Conservation (phyloP, 371 early-diverging fungal genomes). For the Phascolomyces articulosus region DNA sequence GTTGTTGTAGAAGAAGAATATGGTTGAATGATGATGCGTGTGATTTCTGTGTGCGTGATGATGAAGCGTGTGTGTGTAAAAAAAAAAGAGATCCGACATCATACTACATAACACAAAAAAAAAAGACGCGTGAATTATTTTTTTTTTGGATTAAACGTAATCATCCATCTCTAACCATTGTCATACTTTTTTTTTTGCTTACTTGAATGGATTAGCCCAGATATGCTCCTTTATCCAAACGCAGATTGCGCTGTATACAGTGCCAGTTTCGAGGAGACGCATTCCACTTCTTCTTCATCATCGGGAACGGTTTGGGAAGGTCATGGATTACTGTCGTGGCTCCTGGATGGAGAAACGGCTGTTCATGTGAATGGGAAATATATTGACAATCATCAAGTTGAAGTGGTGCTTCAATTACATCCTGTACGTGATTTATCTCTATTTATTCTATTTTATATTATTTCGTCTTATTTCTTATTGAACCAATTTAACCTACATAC, state of each 20-base stretch:
- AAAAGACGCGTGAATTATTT: constrained; percentile 15
- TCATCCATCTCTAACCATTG: too few relatives aligned
- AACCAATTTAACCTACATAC: too few relatives aligned
- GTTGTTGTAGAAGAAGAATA: too few relatives aligned
- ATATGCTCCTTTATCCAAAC: constrained; percentile 42
- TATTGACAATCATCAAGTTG: constrained; percentile 19
- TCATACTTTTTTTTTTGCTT: neutral
- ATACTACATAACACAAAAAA: too few relatives aligned
- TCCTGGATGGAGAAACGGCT: constrained; percentile 29
- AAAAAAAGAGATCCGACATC: too few relatives aligned
- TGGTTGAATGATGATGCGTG: too few relatives aligned
- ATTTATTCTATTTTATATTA: neutral
- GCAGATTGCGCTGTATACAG: constrained; percentile 51
- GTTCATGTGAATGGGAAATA: constrained; percentile 14
- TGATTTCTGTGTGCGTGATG: too few relatives aligned
- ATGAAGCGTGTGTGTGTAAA: too few relatives aligned
- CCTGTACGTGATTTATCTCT: constrained; percentile 30
- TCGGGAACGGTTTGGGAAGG: constrained; percentile 46
- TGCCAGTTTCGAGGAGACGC: constrained; percentile 44
- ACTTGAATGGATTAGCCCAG: constrained; percentile 23
- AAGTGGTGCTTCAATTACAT: constrained; percentile 38
- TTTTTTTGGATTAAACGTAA: too few relatives aligned
- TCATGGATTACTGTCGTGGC: constrained; percentile 51
- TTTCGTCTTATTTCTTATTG: neutral
- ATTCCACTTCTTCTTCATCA: constrained; percentile 14